Base-by-base conservation (phyloP, 2,329 filamentous ascomycete species). In the Blastomyces gilchristii region DNA sequence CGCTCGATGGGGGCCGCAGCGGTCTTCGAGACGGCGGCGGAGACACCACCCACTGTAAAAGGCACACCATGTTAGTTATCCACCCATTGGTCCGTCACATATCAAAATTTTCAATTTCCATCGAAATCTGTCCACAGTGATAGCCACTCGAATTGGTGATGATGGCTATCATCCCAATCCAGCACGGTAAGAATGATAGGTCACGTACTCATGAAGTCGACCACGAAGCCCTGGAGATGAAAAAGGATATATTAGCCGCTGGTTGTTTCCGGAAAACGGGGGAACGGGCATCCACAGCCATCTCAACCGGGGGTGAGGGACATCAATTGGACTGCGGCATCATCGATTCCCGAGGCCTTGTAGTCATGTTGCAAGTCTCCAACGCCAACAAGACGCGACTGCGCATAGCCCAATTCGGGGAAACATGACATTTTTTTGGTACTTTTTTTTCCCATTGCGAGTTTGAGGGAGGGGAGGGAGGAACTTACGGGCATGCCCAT, bases 11-110 rank as follows among this genome's bases (percentile, higher is more conserved):
- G 94, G 83, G 94, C 94, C 79, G 94, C 94, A 78, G 94, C 94
- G 73, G 94, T 99, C 91, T 99, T 99, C 80, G 94, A 99, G 88
- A 99, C 92, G 82, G 94, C 94, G 82, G 94, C 94, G 78, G 94
- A 97, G 74, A 99, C 89, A 97, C 94, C 94, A 89, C 94, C 94
- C 94, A 99, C 91, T 96, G 74, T 77, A 73, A 70, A 75, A 25
- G n/a, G 8, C 54, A 28, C 71, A 72, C 70, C 65, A n/a, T 62
- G 76, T 82, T 75, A 83, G 81, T 75, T 63, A 41, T 58, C 65
- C 49, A 58, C 65, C 54, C 39, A 58, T 28, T 25, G 9, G 39
- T 25, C 34, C 12, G 2, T 31, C 52, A 18, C 25, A 37, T 6
- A 34, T 18, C 16, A 54, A 34, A 54, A 37, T 39, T 56, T 34